A percentile compares a stretch with the other conserved stretches of the same genome.
Evolutionary conservation across 306 rosid genomes (phyloP).

Genomic region (Acmispon strigosus): DNA sequence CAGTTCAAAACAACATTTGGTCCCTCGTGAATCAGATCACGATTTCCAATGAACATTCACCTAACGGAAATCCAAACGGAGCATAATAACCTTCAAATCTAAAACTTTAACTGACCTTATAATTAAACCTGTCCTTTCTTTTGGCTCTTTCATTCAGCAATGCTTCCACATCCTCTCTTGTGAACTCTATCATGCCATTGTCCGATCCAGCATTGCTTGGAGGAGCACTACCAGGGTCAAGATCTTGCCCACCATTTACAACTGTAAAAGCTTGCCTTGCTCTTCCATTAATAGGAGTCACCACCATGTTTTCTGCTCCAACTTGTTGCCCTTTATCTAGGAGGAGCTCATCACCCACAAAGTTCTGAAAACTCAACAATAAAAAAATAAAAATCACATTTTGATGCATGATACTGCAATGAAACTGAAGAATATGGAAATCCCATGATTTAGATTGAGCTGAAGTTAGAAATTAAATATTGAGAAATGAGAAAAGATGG

Average conservation of each 20-base stretch:
- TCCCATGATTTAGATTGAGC: slow-evolving; percentile 18
- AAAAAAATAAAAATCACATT: slow-evolving; percentile 8
- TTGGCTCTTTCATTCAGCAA: slow-evolving; percentile 70
- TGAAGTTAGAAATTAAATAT: slow-evolving; percentile 7
- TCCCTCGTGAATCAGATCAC: too few relatives aligned
- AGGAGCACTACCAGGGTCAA: slow-evolving; percentile 65
- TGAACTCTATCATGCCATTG: slow-evolving; percentile 70
- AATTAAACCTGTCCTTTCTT: slow-evolving; percentile 87
- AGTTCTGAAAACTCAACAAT: slow-evolving; percentile 17
- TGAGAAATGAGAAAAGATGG: slow-evolving; percentile 16
- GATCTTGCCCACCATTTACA: slow-evolving; percentile 74
- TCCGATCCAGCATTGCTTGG: slow-evolving; percentile 92
- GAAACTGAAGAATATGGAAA: slow-evolving; percentile 8
- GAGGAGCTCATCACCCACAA: slow-evolving; percentile 40
- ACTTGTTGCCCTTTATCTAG: slow-evolving; percentile 31
- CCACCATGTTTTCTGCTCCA: slow-evolving; percentile 60
- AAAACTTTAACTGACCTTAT: slow-evolving; percentile 56
- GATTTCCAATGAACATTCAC: too few relatives aligned
- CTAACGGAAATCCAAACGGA: too few relatives aligned
- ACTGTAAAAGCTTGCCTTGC: slow-evolving; percentile 49
- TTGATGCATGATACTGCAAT: background rate
- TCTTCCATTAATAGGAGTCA: slow-evolving; percentile 70
- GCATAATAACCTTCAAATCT: slow-evolving; percentile 3
- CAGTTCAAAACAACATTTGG: too few relatives aligned
- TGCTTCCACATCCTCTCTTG: slow-evolving; percentile 90